A percentile compares a stretch with the other conserved stretches of the same genome.
Evolutionary conservation across 495 filamentous ascomycete genomes (phyloP).

Genomic region (Oidiodendron maius): DNA sequence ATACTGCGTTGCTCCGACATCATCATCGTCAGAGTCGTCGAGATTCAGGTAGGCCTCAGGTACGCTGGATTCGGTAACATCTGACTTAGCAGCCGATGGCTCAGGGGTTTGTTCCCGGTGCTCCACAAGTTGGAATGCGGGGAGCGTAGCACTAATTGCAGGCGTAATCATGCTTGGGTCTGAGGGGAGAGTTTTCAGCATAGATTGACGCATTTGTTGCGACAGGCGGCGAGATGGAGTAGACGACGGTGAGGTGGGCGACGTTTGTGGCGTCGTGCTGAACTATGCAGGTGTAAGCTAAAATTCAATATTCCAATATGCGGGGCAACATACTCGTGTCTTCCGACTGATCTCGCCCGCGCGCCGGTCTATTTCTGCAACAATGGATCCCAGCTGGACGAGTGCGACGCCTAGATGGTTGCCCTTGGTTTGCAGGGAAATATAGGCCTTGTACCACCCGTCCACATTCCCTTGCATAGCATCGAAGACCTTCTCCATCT

Average conservation of each 20-base stretch:
- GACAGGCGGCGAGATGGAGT: conserved; percentile 12
- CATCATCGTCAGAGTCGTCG: conserved; percentile 1
- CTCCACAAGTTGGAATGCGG: conserved; percentile 19
- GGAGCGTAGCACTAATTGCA: conserved; percentile 19
- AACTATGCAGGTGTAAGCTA: conserved; percentile 18
- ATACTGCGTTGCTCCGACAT: conserved; percentile 26
- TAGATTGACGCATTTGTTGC: conserved; percentile 13
- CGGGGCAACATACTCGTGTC: conserved; percentile 38
- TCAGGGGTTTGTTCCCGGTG: conserved; percentile 20
- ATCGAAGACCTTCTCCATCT: conserved; percentile 60
- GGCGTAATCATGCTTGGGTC: conserved; percentile 21
- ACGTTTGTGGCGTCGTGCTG: conserved; percentile 8
- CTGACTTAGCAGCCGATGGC: neutral
- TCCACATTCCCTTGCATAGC: conserved; percentile 83
- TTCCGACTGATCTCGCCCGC: conserved; percentile 68
- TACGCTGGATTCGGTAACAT: neutral
- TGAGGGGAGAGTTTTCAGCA: conserved; percentile 14
- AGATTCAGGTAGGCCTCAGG: neutral
- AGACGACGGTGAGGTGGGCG: conserved; percentile 5
- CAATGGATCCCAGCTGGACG: conserved; percentile 56
- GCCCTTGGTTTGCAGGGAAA: conserved; percentile 61
- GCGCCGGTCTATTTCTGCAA: conserved; percentile 71
- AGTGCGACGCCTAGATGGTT: conserved; percentile 54
- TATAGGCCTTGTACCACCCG: conserved; percentile 74
- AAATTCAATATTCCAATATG: neutral